Base-by-base conservation (phyloP, 1,139 yeast species). In the Chernovozyma aurita region DNA sequence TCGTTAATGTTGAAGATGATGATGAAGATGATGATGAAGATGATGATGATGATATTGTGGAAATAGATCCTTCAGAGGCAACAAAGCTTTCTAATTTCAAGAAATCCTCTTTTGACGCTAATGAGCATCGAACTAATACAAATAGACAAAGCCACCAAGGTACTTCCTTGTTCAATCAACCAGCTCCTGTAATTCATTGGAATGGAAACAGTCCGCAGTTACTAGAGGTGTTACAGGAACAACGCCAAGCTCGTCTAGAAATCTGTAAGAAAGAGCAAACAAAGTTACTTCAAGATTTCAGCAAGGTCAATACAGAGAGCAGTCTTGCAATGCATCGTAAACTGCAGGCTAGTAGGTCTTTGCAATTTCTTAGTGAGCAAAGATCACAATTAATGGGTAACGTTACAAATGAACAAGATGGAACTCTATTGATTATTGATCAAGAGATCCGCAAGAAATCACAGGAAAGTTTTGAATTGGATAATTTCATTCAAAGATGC, bases 61-160 rank as follows among this genome's bases (percentile, higher is more conserved):
- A 55, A 16, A 41, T 61, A 6, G 57, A 57, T 24, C 52, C 61
- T 6, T 50, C 47, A 16, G 63, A 55, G 32, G 63, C 63, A 3
- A 49, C 49, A 8, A 46, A 48, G 21, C 35, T 43, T 2, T 50
- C 51, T 3, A 47, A 42, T n/a, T 61, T 61, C 41, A 59, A 55
- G 32, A 40, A 44, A 18, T 41, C 48, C 12, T 45, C 57, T 3
- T 57, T 55, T 34, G 28, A 16, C 9, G 22, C 9, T 9, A 20
- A 20, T 9, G n/a, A n/a, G n/a, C n/a, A n/a, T n/a, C n/a, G n/a
- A n/a, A 20, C 22, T 6, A 6, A 9, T 9, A 9, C 6, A 6
- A 9, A 7, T 20, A 6, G 9, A 20, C 22, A 20, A 26, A 6
- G 12, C 28, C 28, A 26, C 6, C 9, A 6, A 26, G 9, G 9